Evolutionary conservation across 352 stramenopile species (phyloP).

Genomic region (Phytopythium oedochilum): DNA sequence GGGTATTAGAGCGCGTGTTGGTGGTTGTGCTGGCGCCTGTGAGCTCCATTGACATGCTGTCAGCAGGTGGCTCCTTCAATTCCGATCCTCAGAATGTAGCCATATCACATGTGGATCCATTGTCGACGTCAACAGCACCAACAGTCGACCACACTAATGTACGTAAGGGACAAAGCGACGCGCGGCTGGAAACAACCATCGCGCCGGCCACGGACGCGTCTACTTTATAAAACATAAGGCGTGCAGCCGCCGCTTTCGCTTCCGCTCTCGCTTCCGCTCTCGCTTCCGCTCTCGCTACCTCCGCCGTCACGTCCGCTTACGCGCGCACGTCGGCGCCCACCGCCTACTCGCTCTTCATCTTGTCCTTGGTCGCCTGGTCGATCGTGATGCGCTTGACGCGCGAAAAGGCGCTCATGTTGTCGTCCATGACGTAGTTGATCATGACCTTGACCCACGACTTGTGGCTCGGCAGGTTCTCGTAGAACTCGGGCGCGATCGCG

Average conservation of each 20-base stretch:
- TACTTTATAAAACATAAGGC: background rate
- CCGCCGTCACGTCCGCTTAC: background rate
- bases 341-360: conserved; percentile 68
- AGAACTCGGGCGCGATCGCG: conserved; percentile 92
- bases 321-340: background rate
- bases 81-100: background rate
- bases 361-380: conserved; percentile 44
- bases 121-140: no score
- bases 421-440: conserved; percentile 92
- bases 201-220: background rate
- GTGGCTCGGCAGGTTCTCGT: conserved; percentile 93
- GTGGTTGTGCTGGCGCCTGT: background rate
- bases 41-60: no score
- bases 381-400: conserved; percentile 87
- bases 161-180: no score
- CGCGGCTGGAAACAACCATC: background rate
- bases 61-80: no score
- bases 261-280: background rate
- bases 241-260: no score
- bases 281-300: background rate
- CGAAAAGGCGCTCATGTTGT: conserved; percentile 90
- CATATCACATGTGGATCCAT: background rate
- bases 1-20: background rate
- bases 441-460: conserved; percentile 92
- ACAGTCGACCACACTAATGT: background rate